Evolutionary conservation across 148 eudicot species (phyloP).

Genomic region (Linanthus parryae): DNA sequence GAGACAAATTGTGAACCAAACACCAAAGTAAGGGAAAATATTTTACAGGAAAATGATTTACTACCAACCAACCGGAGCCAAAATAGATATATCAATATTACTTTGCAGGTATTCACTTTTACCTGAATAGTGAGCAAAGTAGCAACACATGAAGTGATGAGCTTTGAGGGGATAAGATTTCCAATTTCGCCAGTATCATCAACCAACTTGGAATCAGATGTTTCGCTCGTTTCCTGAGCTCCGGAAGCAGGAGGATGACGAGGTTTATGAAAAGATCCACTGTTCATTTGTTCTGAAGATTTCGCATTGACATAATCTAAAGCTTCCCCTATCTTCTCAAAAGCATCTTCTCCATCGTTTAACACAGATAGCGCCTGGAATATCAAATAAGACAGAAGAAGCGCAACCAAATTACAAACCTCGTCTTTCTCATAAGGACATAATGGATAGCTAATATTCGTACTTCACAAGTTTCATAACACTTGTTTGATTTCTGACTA

Average conservation of each 20-base stretch:
- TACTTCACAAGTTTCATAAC: no score
- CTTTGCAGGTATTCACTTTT: conserved; percentile 3
- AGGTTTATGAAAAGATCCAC: conserved; percentile 12
- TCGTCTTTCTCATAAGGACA: neutral
- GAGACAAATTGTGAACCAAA: no score
- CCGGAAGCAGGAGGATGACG: conserved; percentile 20
- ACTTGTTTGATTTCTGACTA: no score
- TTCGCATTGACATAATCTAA: conserved; percentile 36
- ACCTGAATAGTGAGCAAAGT: conserved; percentile 86
- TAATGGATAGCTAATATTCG: neutral
- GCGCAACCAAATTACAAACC: neutral
- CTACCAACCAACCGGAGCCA: no score
- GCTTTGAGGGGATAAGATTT: conserved; percentile 48
- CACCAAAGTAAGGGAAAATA: no score
- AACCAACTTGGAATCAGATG: conserved; percentile 27
- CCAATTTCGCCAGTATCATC: conserved; percentile 26
- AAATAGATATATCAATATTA: no score
- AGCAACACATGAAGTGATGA: conserved; percentile 66
- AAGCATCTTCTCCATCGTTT: conserved; percentile 29
- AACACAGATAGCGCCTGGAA: conserved; percentile 55
- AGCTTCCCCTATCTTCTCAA: conserved; percentile 51
- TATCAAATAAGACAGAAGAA: neutral
- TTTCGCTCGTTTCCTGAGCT: conserved; percentile 13
- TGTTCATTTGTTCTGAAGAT: conserved; percentile 19
- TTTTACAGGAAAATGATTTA: no score